Conservation (phyloP, 495 filamentous ascomycete genomes). For the Clohesyomyces aquaticus region DNA sequence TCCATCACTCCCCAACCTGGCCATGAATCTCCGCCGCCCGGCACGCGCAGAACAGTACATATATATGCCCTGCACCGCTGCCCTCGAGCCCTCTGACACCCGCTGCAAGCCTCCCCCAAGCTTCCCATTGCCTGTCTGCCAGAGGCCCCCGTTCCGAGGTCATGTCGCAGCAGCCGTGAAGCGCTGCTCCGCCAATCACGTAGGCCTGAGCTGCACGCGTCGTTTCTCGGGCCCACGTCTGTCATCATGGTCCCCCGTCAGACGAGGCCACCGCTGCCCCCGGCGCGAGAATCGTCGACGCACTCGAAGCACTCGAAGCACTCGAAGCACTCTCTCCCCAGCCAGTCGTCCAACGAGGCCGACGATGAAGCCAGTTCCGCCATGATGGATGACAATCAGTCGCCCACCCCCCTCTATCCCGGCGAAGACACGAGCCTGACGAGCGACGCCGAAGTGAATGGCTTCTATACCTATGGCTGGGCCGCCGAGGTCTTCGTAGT, state of each 20-base stretch:
- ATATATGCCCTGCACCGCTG: too few species aligned
- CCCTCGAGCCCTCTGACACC: too few species aligned
- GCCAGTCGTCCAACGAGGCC: constrained; percentile 44
- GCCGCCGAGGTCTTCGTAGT: constrained; percentile 98
- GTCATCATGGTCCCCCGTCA: constrained; percentile 36
- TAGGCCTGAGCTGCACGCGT: too few species aligned
- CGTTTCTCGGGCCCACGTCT: too few species aligned
- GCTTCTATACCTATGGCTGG: constrained; percentile 97
- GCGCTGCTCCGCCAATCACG: constrained; percentile 26
- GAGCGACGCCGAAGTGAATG: constrained; percentile 81
- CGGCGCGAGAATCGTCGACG: constrained; percentile 36
- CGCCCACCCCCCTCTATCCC: constrained; percentile 58
- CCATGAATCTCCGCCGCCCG: too few species aligned
- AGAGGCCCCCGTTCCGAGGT: too few species aligned
- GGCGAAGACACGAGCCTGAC: constrained; percentile 89
- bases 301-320: constrained; percentile 38
- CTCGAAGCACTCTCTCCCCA: too few species aligned
- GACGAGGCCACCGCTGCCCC: constrained; percentile 10
- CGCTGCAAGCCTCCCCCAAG: too few species aligned
- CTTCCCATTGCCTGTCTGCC: too few species aligned
- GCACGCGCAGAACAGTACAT: too few species aligned
- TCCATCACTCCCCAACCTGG: too few species aligned
- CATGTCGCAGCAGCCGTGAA: too few species aligned
- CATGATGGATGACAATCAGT: constrained; percentile 41
- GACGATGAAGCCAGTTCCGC: constrained; percentile 50